Evolutionary conservation across 1,284 basidiomycete species (phyloP), one percentile per base, ranked within the genome.

Genomic region (Irpex sp.): DNA sequence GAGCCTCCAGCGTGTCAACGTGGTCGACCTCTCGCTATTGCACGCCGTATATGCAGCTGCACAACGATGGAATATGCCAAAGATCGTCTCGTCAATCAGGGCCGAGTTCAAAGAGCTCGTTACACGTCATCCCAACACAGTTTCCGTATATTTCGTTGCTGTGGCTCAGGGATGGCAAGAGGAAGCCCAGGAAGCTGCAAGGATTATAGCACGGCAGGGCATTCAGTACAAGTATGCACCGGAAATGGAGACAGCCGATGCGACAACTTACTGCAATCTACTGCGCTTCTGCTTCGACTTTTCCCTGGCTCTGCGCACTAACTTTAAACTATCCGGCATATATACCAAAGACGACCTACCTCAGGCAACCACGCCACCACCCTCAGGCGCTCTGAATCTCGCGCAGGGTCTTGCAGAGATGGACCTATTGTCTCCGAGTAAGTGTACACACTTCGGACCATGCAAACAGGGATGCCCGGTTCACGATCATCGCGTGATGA

Each of bases 131-230:
- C 42, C 39, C 19, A 18, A 49, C 14, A 16, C 49, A 4, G n/a
- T 49, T 8, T 49, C 48, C 49, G 36, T 51, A 9, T 56, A 51
- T 35, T 35, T 56, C n/a, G 4, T 51, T 12, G 47, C 60, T 10
- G 5, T 16, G n/a, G 14, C 8, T 1, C 18, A 52, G 35, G 23
- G 47, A 4, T 61, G 60, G 55, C 5, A 21, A 5, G 45, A 48
- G 9, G 60, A 61, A 39, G 60, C 60, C 14, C 19, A 56, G 39
- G 42, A 61, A 16, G 56, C 56, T 4, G 60, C 60, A 12, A 33
- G 53, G n/a, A n/a, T 19, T 14, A 23, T 57, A 9, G 56, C 45
- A 18, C 19, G 12, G 8, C 56, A 33, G 10, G 57, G 47, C 7
- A 14, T 51, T 16, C 42, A 33, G 16, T 33, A 58, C 12, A 33